Base-by-base conservation (phyloP, 164 flowering plant genomes). In the Buxus sempervirens region DNA sequence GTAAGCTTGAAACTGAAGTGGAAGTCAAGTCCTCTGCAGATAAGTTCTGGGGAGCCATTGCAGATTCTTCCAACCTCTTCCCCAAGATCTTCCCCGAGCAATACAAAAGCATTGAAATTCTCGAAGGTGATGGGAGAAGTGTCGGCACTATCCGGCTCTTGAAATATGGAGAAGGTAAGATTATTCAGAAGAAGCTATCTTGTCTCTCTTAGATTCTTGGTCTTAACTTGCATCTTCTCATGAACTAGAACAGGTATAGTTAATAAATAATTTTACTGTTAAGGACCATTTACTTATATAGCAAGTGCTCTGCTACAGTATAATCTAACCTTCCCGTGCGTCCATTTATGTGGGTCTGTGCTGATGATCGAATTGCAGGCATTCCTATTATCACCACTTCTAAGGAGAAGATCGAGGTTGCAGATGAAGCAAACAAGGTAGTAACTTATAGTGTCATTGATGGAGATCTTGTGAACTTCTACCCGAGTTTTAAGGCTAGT, bases 101-200 rank as follows among this genome's bases (percentile, higher is more conserved):
- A 0, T 87, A 85, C 82, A 73, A 83, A 72, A 73, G 74, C 82
- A 78, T 87, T 59, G 76, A 83, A 57, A 73, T 85, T 0, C 71
- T 85, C 19, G 89, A 85, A 68, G 91, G 91, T 16, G 91, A 87
- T 64, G 91, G 89, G 21, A 80, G 78, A 36, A 65, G 81, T 12
- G 80, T 72, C 9, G 89, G 87, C 58, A 78, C 89, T 12, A 63
- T 85, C 62, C 80, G 84, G 21, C 76, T 76, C 66, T 53, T 87
- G 53, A 76, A 70, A 0, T 87, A 75, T 55, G 75, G 70, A 1
- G 82, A 74, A 67, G 90, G 90, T 86, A 77, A 23, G 18, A 5
- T 10, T 10, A 45, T 45, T 4, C 12, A 45, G 13, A 45, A 10
- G 13, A n/a, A n/a, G n/a, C n/a, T n/a, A 45, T 15, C 51, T 45